Base-by-base conservation (phyloP, 257 asterid genomes). In the Penstemon davidsonii region DNA sequence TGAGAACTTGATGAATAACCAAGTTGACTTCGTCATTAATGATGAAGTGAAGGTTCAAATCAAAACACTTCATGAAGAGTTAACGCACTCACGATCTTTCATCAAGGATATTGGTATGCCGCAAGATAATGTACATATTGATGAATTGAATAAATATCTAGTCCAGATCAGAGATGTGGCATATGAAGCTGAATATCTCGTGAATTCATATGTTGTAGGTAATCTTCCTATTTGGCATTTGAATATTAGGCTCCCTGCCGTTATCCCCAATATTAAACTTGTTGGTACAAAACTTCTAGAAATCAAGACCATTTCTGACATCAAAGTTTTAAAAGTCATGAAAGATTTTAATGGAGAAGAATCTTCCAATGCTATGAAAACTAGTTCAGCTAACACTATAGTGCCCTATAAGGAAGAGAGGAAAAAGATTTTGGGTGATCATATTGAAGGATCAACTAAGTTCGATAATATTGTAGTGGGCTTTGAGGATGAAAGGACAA, bases 391-490 rank as follows among this genome's bases (percentile, higher is more conserved):
- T 36, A 11, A 55, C 25, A 19, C 25, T 19, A 19, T 19, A 19
- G 25, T 19, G 25, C 25, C 25, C 25, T 19, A 0, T 1, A 19
- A 19, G 25, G 25, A 19, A 19, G 25, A 19, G 25, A 19, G 25
- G 25, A 19, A 19, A 19, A 19, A 19, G 25, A 19, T 19, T 19
- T 19, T 1, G 25, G 25, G 25, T 19, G 25, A 19, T 19, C 25
- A 0, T 19, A 19, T 19, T 19, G 25, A 19, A 19, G 25, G 25
- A 19, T 19, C 25, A 19, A 12, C 50, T 3, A 41, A 40, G 18
- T 44, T 6, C 3, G 75, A 65, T 3, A 74, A 70, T 4, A 55
- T 64, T 3, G 33, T 56, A 6, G 74, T 37, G 3, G 83, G 88
- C 11, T 62, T 80, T 36, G 57, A 70, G 49, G 37, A 60, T 0